Percentiles rank a stretch among this genome's conserved stretches.
These are phyloP conservation scores for Pelargonium cotyledonis DNA, from an alignment of 441 rosid species.

Conservation along the genomic window DNA sequence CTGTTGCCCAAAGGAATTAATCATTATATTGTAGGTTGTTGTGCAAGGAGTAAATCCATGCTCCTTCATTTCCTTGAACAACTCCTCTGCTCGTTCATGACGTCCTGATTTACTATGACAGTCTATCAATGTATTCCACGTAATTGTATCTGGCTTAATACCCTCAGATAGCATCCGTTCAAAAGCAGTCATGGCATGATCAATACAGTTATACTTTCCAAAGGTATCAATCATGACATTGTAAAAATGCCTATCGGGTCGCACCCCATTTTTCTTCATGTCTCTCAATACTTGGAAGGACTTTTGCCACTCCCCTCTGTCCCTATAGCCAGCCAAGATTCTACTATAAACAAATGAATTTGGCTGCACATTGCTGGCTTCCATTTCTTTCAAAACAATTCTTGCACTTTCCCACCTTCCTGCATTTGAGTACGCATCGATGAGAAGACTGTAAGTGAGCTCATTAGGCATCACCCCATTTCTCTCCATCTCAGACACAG, in stretches of 20 bases:
- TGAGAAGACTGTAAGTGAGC: slow-evolving; percentile 70
- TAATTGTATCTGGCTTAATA: slow-evolving; percentile 71
- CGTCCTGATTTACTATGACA: slow-evolving; percentile 74
- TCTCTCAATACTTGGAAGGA: slow-evolving; percentile 86
- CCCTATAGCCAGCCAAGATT: slow-evolving; percentile 73
- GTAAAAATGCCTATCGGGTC: slow-evolving; percentile 79
- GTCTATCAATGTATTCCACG: slow-evolving; percentile 96
- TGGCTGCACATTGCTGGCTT: slow-evolving; percentile 62
- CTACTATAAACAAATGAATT: slow-evolving; percentile 76
- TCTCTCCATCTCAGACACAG: slow-evolving; percentile 88
- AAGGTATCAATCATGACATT: slow-evolving; percentile 94
- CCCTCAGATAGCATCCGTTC: slow-evolving; percentile 78
- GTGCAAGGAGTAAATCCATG: slow-evolving; percentile 71
- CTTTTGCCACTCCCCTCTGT: slow-evolving; percentile 93
- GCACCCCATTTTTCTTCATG: slow-evolving; percentile 76
- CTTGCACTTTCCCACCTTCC: slow-evolving; percentile 97
- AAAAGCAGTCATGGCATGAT: slow-evolving; percentile 80
- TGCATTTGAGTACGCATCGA: slow-evolving; percentile 83
- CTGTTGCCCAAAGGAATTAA: slow-evolving; percentile 70
- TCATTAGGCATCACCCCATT: slow-evolving; percentile 81
- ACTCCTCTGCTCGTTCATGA: slow-evolving; percentile 67
- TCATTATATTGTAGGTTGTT: slow-evolving; percentile 83
- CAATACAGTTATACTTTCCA: slow-evolving; percentile 86
- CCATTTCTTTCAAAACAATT: slow-evolving; percentile 91
- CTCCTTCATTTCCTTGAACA: slow-evolving; percentile 74